Evolutionary conservation across 2,329 filamentous ascomycete genomes (phyloP).

Genomic region (Fusarium mundagurra): DNA sequence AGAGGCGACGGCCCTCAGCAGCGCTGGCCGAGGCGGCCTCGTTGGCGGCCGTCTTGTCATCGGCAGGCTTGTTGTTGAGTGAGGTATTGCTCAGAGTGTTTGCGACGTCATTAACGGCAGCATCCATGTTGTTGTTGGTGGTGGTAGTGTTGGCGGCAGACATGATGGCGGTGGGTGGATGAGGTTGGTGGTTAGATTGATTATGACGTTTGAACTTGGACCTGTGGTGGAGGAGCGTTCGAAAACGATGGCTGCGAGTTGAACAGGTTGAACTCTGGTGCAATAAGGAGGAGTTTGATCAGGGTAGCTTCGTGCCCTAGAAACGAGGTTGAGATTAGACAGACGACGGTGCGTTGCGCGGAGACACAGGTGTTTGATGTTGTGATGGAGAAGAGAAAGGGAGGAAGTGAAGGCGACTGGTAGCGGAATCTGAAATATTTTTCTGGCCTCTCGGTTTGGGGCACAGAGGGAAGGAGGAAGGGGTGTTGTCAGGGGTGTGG

Average conservation of each 20-base stretch:
- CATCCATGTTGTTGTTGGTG: constrained; percentile 58
- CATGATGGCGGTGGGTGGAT: constrained; percentile 73
- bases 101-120: constrained; percentile 81
- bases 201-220: constrained; percentile 57
- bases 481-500: constrained; percentile 40
- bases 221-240: constrained; percentile 56
- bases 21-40: constrained; percentile 96
- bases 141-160: constrained; percentile 65
- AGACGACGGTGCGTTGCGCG: constrained; percentile 60
- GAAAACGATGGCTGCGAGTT: constrained; percentile 52
- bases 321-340: constrained; percentile 57
- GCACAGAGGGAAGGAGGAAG: constrained; percentile 37
- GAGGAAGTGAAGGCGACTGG: constrained; percentile 41
- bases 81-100: constrained; percentile 77
- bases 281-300: constrained; percentile 65
- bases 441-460: constrained; percentile 43
- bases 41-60: constrained; percentile 73
- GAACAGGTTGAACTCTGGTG: constrained; percentile 73
- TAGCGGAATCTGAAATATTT: constrained; percentile 56
- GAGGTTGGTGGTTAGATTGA: constrained; percentile 55
- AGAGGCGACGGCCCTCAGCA: constrained; percentile 98
- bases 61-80: constrained; percentile 62
- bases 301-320: constrained; percentile 96
- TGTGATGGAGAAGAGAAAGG: constrained; percentile 54
- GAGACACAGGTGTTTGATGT: constrained; percentile 57